These are phyloP conservation scores for Macrotyloma uniflorum DNA, from an alignment of 306 rosid species.

Conservation along the genomic window DNA sequence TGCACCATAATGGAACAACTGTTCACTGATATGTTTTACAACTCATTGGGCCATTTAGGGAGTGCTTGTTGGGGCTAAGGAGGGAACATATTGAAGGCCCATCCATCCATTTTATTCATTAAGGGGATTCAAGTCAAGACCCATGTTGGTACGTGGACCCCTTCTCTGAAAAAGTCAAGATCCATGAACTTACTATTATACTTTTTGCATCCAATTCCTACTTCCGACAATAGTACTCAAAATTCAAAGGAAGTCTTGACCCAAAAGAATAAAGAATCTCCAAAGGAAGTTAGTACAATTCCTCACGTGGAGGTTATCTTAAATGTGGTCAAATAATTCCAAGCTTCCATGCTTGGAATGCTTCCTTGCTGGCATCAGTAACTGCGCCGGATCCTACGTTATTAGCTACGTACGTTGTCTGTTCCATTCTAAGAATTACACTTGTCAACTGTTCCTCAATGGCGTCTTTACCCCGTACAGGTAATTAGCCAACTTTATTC, in stretches of 20 bases:
- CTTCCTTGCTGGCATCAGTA: neutral
- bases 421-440: neutral
- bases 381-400: neutral
- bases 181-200: neutral
- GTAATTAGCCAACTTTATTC: neutral
- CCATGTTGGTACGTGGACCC: neutral
- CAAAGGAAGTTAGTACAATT: neutral
- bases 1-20: neutral
- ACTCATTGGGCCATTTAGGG: neutral
- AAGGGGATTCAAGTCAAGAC: neutral
- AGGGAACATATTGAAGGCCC: constrained; percentile 3
- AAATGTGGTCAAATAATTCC: neutral
- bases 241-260: neutral
- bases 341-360: neutral
- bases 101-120: neutral
- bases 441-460: neutral
- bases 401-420: neutral
- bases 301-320: neutral
- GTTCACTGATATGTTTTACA: neutral
- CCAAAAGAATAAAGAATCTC: neutral
- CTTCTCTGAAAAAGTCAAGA: neutral
- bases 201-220: neutral
- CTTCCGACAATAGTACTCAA: neutral
- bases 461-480: neutral
- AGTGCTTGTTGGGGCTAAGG: neutral